A percentile compares a stretch with the other conserved stretches of the same genome.
Conservation (phyloP, 1,139 yeast species). For the Sugiyamaella pinicola region DNA sequence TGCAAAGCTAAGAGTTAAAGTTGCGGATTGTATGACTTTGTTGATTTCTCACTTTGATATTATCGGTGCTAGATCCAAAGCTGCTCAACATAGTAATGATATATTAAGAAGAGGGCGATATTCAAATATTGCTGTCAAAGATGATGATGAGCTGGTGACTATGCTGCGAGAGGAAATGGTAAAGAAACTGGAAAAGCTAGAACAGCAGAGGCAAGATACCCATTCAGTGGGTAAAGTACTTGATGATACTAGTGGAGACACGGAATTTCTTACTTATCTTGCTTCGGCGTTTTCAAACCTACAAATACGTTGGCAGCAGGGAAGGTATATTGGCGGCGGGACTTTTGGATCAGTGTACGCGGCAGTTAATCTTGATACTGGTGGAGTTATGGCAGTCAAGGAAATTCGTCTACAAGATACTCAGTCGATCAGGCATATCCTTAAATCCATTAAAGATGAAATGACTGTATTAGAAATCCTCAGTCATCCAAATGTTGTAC, state of each 20-base stretch:
- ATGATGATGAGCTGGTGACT: slow-evolving; percentile 60
- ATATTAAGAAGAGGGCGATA: slow-evolving; percentile 51
- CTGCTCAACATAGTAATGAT: slow-evolving; percentile 62
- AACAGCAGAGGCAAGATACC: slow-evolving; percentile 54
- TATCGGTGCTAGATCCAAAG: slow-evolving; percentile 96
- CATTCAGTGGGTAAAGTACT: slow-evolving; percentile 81
- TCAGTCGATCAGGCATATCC: slow-evolving; percentile 80
- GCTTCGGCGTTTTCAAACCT: slow-evolving; percentile 91
- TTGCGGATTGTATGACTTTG: slow-evolving; percentile 92
- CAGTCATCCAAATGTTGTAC: slow-evolving; percentile 94
- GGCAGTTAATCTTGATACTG: slow-evolving; percentile 90
- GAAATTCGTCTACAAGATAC: slow-evolving; percentile 91
- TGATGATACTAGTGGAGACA: slow-evolving; percentile 75
- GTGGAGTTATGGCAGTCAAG: slow-evolving; percentile 95
- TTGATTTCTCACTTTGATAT: slow-evolving; percentile 94
- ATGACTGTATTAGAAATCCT: slow-evolving; percentile 95
- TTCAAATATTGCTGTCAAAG: slow-evolving; percentile 44
- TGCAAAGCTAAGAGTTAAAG: slow-evolving; percentile 69
- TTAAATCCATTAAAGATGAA: slow-evolving; percentile 89
- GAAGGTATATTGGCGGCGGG: slow-evolving; percentile 91
- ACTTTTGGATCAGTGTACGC: slow-evolving; percentile 94
- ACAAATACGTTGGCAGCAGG: slow-evolving; percentile 97
- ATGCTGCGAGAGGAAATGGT: slow-evolving; percentile 62
- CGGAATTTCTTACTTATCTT: slow-evolving; percentile 80
- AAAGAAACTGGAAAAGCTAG: slow-evolving; percentile 61